These are phyloP conservation scores for Zangia roseola DNA, from an alignment of 768 basidiomycete genomes.

Conservation along the genomic window DNA sequence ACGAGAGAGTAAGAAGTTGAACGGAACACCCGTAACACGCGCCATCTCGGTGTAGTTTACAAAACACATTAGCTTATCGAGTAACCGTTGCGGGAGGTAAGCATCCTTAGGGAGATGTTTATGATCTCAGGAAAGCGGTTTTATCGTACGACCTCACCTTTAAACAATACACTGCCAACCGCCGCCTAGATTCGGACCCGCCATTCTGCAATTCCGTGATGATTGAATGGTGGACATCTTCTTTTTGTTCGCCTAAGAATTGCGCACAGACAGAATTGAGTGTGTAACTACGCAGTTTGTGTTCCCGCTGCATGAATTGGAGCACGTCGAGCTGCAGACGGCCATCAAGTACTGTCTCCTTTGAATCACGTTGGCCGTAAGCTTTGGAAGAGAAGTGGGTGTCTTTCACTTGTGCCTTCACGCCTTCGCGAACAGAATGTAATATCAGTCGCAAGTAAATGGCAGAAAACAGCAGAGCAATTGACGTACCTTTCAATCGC, in stretches of 20 bases:
- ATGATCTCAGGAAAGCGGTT: background rate
- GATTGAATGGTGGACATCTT: slow-evolving; percentile 97
- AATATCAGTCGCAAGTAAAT: slow-evolving; percentile 4
- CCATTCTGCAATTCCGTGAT: slow-evolving; percentile 98
- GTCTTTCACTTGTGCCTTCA: slow-evolving; percentile 79
- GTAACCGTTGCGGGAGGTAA: slow-evolving; percentile 91
- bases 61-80: slow-evolving; percentile 99
- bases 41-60: slow-evolving; percentile 99
- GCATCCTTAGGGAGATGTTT: slow-evolving; percentile 66
- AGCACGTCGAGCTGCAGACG: slow-evolving; percentile 93
- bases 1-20: slow-evolving; percentile 90
- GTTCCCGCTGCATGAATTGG: slow-evolving; percentile 98
- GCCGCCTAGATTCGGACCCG: slow-evolving; percentile 86
- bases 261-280: slow-evolving; percentile 98
- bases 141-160: slow-evolving; percentile 55
- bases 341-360: slow-evolving; percentile 88
- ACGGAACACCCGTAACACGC: slow-evolving; percentile 99
- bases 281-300: slow-evolving; percentile 95
- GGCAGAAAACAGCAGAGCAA: background rate
- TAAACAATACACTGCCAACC: slow-evolving; percentile 95
- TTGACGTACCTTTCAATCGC: slow-evolving; percentile 60
- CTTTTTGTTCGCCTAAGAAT: slow-evolving; percentile 98
- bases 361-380: slow-evolving; percentile 95
- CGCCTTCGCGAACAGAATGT: slow-evolving; percentile 42
- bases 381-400: slow-evolving; percentile 99